Evolutionary conservation across 2,329 filamentous ascomycete species (phyloP).

Genomic region (Beauveria scarabaeidicola): DNA sequence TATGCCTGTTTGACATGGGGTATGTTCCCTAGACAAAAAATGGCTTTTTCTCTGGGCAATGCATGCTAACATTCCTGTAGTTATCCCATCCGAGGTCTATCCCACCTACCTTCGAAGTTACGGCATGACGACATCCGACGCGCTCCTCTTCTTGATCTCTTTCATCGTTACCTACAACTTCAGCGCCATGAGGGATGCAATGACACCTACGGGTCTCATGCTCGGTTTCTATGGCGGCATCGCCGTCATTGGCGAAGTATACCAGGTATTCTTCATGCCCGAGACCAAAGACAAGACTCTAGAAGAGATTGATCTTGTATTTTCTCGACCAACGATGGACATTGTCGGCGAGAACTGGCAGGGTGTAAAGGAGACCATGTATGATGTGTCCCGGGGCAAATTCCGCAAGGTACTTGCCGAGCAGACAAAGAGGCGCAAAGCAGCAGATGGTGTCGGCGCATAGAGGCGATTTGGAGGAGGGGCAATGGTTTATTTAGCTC

Average conservation of each 20-base stretch:
- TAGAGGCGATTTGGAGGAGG: not conserved
- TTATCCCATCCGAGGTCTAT: constrained; percentile 60
- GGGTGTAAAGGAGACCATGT: constrained; percentile 23
- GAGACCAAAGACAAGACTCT: constrained; percentile 62
- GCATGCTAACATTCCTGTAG: constrained; percentile 18
- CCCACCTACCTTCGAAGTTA: constrained; percentile 65
- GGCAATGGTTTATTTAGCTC: too few relatives aligned
- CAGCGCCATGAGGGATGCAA: constrained; percentile 58
- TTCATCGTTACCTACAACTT: constrained; percentile 74
- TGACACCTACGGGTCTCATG: constrained; percentile 55
- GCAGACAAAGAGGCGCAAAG: constrained; percentile 13
- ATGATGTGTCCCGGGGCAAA: constrained; percentile 17
- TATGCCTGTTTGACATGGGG: constrained; percentile 57
- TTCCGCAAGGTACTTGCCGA: constrained; percentile 19
- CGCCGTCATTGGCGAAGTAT: constrained; percentile 60
- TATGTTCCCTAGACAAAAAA: not conserved
- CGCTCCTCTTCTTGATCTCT: constrained; percentile 59
- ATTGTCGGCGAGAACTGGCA: constrained; percentile 51
- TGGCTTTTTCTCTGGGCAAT: not conserved
- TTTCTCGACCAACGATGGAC: constrained; percentile 53
- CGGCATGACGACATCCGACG: constrained; percentile 64
- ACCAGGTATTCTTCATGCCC: constrained; percentile 68
- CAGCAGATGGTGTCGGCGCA: not conserved
- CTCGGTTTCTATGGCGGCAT: constrained; percentile 70
- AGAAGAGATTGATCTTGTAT: constrained; percentile 64